These are phyloP conservation scores for Taphrina wiesneri DNA, from an alignment of 1,139 yeast species.

Conservation along the genomic window DNA sequence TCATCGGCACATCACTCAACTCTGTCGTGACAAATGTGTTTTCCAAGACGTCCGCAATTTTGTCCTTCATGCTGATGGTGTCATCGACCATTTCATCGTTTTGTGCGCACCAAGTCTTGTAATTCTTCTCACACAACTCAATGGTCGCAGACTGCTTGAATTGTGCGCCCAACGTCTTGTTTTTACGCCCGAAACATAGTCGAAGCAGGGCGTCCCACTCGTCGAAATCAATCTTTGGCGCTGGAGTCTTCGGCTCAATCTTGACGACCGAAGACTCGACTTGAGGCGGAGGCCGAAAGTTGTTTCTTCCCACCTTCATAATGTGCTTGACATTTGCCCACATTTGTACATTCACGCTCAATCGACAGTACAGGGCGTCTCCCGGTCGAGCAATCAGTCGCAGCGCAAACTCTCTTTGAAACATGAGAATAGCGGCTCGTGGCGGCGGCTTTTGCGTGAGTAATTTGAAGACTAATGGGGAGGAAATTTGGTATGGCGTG, in stretches of 20 bases:
- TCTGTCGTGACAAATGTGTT: conserved; percentile 16
- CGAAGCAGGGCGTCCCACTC: conserved; percentile 98
- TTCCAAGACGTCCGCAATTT: conserved; percentile 64
- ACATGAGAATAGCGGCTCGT: conserved; percentile 91
- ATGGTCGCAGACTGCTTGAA: conserved; percentile 82
- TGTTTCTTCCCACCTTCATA: conserved; percentile 96
- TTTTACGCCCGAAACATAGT: conserved; percentile 87
- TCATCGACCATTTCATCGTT: conserved; percentile 55
- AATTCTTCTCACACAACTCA: conserved; percentile 82
- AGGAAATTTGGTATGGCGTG: conserved; percentile 96
- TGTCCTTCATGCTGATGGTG: conserved; percentile 55
- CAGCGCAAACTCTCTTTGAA: conserved; percentile 94
- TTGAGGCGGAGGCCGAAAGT: conserved; percentile 97
- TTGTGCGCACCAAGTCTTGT: conserved; percentile 64
- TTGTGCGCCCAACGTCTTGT: conserved; percentile 85
- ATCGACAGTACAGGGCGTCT: conserved; percentile 83
- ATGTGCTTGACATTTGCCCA: conserved; percentile 98
- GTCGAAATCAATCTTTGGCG: conserved; percentile 86
- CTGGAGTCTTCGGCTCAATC: conserved; percentile 84
- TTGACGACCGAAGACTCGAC: conserved; percentile 96
- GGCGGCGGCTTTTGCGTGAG: conserved; percentile 93
- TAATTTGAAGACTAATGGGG: conserved; percentile 90
- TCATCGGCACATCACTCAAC: conserved; percentile 56
- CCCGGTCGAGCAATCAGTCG: conserved; percentile 94
- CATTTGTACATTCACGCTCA: conserved; percentile 97